Percentiles rank a stretch among this genome's conserved stretches.
phyloP scores from a whole-genome alignment of 768 basidiomycete species.

The Hemileccinum rubropunctum region DNA sequence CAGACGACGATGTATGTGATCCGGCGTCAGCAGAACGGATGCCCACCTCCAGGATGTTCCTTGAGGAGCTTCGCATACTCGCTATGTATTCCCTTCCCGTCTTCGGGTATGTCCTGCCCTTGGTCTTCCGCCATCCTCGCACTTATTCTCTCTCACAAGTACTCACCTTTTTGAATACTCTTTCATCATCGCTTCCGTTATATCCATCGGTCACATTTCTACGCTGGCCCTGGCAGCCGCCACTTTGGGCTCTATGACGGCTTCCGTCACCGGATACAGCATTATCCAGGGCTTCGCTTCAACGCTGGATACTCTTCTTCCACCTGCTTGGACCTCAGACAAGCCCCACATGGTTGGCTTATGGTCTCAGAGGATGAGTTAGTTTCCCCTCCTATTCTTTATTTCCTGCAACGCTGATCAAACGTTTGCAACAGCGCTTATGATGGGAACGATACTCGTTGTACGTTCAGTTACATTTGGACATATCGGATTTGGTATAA shows the following conservation, averaged over 20 bases:
- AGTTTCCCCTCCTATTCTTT: slow-evolving; percentile 22
- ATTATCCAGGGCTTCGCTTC: slow-evolving; percentile 81
- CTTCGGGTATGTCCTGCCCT: slow-evolving; percentile 52
- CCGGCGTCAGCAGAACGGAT: slow-evolving; percentile 14
- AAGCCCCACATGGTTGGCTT: slow-evolving; percentile 83
- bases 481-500: not conserved
- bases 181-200: slow-evolving; percentile 76
- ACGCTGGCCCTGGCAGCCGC: slow-evolving; percentile 87
- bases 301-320: slow-evolving; percentile 90
- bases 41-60: slow-evolving; percentile 36
- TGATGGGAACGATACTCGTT: slow-evolving; percentile 54
- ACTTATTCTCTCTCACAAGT: slow-evolving; percentile 34
- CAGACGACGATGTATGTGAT: slow-evolving; percentile 25
- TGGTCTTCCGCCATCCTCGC: not conserved
- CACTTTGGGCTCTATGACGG: slow-evolving; percentile 71
- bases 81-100: slow-evolving; percentile 67
- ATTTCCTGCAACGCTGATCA: slow-evolving; percentile 4
- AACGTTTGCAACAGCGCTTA: slow-evolving; percentile 45
- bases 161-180: slow-evolving; percentile 85
- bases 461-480: slow-evolving; percentile 39
- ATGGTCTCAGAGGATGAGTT: slow-evolving; percentile 88
- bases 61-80: slow-evolving; percentile 61
- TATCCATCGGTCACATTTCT: slow-evolving; percentile 89
- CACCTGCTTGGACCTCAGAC: slow-evolving; percentile 90
- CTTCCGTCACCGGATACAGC: slow-evolving; percentile 52